Conservation (phyloP, 2,329 filamentous ascomycete genomes). For the Neofusicoccum umdonicola region DNA sequence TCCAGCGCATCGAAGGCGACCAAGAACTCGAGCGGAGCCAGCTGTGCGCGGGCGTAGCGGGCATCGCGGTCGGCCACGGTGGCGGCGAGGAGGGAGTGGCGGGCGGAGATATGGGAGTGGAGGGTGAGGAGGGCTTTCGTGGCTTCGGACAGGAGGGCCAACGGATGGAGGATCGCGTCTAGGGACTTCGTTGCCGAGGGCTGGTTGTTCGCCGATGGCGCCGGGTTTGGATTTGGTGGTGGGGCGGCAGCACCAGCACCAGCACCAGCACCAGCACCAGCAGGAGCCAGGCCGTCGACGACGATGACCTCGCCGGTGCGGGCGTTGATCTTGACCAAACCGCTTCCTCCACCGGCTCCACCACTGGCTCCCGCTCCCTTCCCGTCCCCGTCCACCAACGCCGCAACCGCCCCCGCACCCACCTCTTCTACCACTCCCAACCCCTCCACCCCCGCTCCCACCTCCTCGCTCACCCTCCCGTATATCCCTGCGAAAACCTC, state of each 20-base stretch:
- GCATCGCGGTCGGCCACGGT: slow-evolving; percentile 54
- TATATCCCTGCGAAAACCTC: slow-evolving; percentile 53
- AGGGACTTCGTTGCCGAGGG: neutral
- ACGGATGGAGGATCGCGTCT: slow-evolving; percentile 17
- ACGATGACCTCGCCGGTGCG: slow-evolving; percentile 38
- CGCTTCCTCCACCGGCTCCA: neutral
- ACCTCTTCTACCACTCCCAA: slow-evolving; percentile 27
- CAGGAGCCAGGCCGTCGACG: neutral
- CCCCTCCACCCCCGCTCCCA: slow-evolving; percentile 47
- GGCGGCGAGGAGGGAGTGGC: slow-evolving; percentile 50
- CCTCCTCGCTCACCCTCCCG: slow-evolving; percentile 48
- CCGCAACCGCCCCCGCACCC: neutral
- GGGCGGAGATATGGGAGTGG: slow-evolving; percentile 48
- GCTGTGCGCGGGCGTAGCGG: slow-evolving; percentile 54
- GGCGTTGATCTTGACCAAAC: slow-evolving; percentile 26
- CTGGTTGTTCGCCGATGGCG: neutral
- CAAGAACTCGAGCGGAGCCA: slow-evolving; percentile 53
- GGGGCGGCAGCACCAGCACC: neutral
- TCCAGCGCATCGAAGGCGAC: slow-evolving; percentile 52
- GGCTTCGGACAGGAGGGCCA: no score
- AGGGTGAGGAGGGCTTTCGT: slow-evolving; percentile 31
- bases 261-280: neutral
- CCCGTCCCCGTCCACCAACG: neutral
- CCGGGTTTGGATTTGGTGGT: neutral
- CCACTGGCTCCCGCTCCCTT: neutral